These are phyloP conservation scores for Lachnellula hyalina DNA, from an alignment of 2,329 filamentous ascomycete genomes.

Conservation along the genomic window DNA sequence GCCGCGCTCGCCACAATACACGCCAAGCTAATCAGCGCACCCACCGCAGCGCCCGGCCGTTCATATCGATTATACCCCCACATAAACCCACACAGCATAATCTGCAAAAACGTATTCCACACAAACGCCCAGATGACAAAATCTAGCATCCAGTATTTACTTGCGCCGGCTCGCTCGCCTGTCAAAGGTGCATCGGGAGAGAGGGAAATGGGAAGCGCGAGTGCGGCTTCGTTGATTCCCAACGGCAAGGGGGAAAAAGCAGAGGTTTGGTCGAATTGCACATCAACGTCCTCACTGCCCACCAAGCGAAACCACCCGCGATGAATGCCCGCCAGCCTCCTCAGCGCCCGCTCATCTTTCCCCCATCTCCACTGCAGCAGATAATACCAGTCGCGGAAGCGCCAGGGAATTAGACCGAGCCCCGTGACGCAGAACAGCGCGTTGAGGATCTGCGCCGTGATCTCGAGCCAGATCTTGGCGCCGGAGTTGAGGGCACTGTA, in stretches of 20 bases:
- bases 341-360: conserved; percentile 11
- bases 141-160: conserved; percentile 67
- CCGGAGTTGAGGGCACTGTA: conserved; percentile 57
- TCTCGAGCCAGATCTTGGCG: conserved; percentile 75
- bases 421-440: conserved; percentile 80
- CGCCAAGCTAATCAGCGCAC: conserved; percentile 16
- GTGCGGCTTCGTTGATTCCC: conserved; percentile 40
- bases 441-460: conserved; percentile 75
- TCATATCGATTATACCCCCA: conserved; percentile 61
- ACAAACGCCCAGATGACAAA: conserved; percentile 72
- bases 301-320: conserved; percentile 67
- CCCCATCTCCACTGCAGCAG: conserved; percentile 42
- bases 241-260: conserved; percentile 30
- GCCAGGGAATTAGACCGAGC: conserved; percentile 79
- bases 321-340: conserved; percentile 57
- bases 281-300: conserved; percentile 51
- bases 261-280: conserved; percentile 27
- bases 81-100: conserved; percentile 71
- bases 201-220: conserved; percentile 58
- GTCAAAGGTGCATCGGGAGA: conserved; percentile 60
- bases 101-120: conserved; percentile 71
- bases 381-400: conserved; percentile 72
- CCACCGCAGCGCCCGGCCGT: conserved; percentile 14
- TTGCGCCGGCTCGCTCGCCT: conserved; percentile 60
- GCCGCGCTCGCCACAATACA: conserved; percentile 18